Evolutionary conservation across 1,139 yeast species (phyloP), one percentile per base, ranked within the genome.

Genomic region (Saccharomycopsis phalli): DNA sequence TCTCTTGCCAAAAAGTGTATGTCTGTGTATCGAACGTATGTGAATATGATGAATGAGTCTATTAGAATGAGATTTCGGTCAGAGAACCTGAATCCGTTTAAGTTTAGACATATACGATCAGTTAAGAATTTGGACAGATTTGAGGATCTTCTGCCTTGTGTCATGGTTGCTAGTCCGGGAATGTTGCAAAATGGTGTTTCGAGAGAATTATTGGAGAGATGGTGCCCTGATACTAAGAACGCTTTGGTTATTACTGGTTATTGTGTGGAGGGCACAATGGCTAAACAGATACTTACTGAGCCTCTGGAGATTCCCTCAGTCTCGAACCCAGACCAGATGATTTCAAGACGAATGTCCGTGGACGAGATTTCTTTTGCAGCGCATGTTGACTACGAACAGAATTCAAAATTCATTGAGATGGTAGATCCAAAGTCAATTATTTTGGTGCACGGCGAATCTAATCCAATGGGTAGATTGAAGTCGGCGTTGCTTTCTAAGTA

Each of bases 331-430:
- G 96, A 88, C 42, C 65, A 80, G 28, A 74, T 76, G 40, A 81
- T 91, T 34, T 96, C 97, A 2, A 74, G 98, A 53, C 71, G 97
- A 48, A 65, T 93, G 46, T 75, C 75, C 31, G 79, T 91, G n/a
- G 97, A 91, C 51, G 99, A 91, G 58, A 81, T 91, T 8, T 88
- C 97, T 2, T 91, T 91, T 68, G 98, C 98, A 4, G 99, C 99
- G 0, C 99, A 91, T 61, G 99, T 93, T 16, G 98, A 93, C 57
- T 91, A 81, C 60, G 88, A 83, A 53, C 95, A 91, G 56, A 91
- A 91, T 53, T 69, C 95, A 1, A 86, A 82, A 46, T 91, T 91
- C 53, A 91, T 91, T 42, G 96, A 88, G 52, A 67, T 77, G 47
- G 86, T 91, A 4, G 81, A 81, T 46, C 95, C 99, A 0, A 73